A percentile compares a stretch with the other conserved stretches of the same genome.
Conservation (phyloP, 768 basidiomycete species). For the Arthromyces matolae region DNA sequence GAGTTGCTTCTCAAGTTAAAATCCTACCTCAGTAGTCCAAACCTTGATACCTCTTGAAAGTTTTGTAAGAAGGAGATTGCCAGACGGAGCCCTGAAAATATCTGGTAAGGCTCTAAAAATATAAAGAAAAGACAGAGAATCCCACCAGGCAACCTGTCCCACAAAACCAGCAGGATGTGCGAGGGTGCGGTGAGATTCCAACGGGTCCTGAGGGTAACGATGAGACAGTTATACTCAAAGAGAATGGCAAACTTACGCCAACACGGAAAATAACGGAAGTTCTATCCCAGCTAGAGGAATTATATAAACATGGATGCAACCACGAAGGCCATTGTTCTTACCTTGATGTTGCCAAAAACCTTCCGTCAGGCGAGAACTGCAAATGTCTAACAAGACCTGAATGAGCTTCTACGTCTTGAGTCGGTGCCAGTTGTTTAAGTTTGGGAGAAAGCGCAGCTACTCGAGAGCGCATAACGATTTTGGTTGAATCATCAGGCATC, state of each 20-base stretch:
- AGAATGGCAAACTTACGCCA: slow-evolving; percentile 33
- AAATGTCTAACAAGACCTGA: slow-evolving; percentile 65
- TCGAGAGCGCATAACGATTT: slow-evolving; percentile 45
- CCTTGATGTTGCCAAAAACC: slow-evolving; percentile 71
- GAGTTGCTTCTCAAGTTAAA: slow-evolving; percentile 3
- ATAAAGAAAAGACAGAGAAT: not conserved
- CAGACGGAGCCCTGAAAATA: slow-evolving; percentile 55
- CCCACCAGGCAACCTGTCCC: slow-evolving; percentile 71
- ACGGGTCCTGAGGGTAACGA: slow-evolving; percentile 42
- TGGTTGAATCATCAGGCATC: slow-evolving; percentile 29
- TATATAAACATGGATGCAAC: not conserved
- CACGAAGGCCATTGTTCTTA: slow-evolving; percentile 21
- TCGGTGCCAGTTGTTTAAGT: slow-evolving; percentile 48
- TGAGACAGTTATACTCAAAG: not conserved
- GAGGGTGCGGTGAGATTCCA: slow-evolving; percentile 57
- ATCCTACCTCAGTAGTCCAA: slow-evolving; percentile 64
- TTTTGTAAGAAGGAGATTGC: slow-evolving; percentile 61
- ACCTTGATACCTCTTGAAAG: slow-evolving; percentile 62
- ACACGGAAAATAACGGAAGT: slow-evolving; percentile 67
- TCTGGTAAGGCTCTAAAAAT: not conserved
- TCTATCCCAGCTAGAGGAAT: slow-evolving; percentile 58
- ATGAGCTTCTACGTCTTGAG: slow-evolving; percentile 62
- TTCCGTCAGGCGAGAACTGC: slow-evolving; percentile 76
- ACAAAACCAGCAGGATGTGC: slow-evolving; percentile 72
- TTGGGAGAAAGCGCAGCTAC: slow-evolving; percentile 53